These are phyloP conservation scores for Fusarium napiforme DNA, from an alignment of 2,329 filamentous ascomycete genomes.

Conservation along the genomic window DNA sequence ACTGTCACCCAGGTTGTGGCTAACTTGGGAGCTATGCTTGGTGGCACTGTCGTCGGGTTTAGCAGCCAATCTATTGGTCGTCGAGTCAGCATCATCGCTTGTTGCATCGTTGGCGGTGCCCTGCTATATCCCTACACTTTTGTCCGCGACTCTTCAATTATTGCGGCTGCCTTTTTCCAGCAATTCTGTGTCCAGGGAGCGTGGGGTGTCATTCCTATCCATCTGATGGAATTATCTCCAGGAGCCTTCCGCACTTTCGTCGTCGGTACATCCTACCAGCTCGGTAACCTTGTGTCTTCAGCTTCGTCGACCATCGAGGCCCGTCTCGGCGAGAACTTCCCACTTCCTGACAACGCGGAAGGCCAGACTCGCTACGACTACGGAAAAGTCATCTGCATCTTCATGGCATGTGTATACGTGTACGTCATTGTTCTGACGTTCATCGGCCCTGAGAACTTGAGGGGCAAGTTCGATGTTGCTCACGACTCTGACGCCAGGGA, in stretches of 20 bases:
- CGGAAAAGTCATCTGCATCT: slow-evolving; percentile 87
- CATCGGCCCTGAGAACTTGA: slow-evolving; percentile 67
- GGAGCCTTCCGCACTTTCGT: slow-evolving; percentile 79
- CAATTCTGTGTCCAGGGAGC: slow-evolving; percentile 83
- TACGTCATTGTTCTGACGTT: slow-evolving; percentile 72
- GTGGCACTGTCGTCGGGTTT: slow-evolving; percentile 75
- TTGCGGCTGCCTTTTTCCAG: slow-evolving; percentile 85
- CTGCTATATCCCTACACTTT: slow-evolving; percentile 88
- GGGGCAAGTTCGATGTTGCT: slow-evolving; percentile 61
- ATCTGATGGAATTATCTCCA: slow-evolving; percentile 80
- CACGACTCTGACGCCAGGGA: slow-evolving; percentile 61
- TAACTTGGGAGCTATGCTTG: slow-evolving; percentile 75
- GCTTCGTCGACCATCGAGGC: slow-evolving; percentile 81
- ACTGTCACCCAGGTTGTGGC: slow-evolving; percentile 79
- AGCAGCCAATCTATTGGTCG: slow-evolving; percentile 76
- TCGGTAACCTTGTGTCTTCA: slow-evolving; percentile 78
- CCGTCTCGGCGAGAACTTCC: slow-evolving; percentile 79
- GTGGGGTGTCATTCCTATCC: slow-evolving; percentile 81
- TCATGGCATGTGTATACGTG: slow-evolving; percentile 84
- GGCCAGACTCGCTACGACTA: slow-evolving; percentile 73
- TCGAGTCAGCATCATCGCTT: slow-evolving; percentile 73
- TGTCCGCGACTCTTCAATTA: slow-evolving; percentile 68
- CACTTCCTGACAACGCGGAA: slow-evolving; percentile 66
- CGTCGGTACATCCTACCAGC: slow-evolving; percentile 78
- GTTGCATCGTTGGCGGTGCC: slow-evolving; percentile 74